Evolutionary conservation across 2,329 filamentous ascomycete species (phyloP).

Genomic region (Fulvia fulva): DNA sequence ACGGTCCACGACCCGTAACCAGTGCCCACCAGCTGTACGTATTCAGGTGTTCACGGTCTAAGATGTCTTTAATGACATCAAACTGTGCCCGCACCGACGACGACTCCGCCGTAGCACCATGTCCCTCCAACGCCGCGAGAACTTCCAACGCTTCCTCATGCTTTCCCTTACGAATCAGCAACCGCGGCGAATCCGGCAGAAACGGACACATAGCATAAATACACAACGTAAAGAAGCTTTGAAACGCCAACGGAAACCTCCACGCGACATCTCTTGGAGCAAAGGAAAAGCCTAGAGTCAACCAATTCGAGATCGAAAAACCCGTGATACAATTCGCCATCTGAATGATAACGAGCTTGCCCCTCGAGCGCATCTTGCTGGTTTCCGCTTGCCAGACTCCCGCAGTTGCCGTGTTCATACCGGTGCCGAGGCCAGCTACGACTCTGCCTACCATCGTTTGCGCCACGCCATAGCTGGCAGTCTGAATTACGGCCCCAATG

Average conservation of each 20-base stretch:
- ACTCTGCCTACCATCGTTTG: conserved; percentile 45
- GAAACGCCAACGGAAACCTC: conserved; percentile 53
- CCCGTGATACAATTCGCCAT: conserved; percentile 50
- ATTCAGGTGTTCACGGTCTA: conserved; percentile 44
- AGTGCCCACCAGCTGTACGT: conserved; percentile 46
- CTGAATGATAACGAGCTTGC: conserved; percentile 51
- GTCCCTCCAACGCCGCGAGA: conserved; percentile 44
- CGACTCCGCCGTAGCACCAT: conserved; percentile 41
- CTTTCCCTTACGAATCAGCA: conserved; percentile 51
- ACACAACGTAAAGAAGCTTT: conserved; percentile 52
- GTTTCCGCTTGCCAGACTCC: conserved; percentile 50
- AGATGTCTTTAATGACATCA: conserved; percentile 48
- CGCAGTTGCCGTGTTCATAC: conserved; percentile 49
- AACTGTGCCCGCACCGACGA: conserved; percentile 44
- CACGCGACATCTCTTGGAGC: conserved; percentile 46
- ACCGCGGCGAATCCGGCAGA: conserved; percentile 36
- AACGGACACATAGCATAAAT: conserved; percentile 35
- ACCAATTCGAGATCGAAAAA: conserved; percentile 48
- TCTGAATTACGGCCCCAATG: conserved; percentile 45
- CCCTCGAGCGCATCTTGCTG: conserved; percentile 46
- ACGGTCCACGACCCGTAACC: conserved; percentile 41
- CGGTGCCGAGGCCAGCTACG: conserved; percentile 45
- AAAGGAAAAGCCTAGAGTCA: conserved; percentile 42
- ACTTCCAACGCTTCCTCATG: conserved; percentile 49
- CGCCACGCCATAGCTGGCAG: conserved; percentile 38